Evolutionary conservation across 257 asterid species (phyloP).

Genomic region (Solanum phureja): DNA sequence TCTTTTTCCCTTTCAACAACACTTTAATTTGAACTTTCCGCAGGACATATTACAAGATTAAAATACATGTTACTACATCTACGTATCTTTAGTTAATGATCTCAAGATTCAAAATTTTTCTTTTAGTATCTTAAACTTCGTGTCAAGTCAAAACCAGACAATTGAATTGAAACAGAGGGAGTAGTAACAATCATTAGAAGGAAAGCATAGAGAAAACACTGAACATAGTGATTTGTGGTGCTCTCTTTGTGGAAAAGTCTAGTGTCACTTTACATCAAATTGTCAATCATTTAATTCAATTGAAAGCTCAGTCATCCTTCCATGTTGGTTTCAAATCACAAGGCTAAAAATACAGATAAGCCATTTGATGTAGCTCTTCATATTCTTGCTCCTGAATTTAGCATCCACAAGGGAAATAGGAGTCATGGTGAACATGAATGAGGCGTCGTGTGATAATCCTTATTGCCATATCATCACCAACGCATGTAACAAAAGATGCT

Average conservation of each 20-base stretch:
- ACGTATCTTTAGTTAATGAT: no score
- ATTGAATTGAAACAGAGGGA: background rate
- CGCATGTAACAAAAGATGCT: background rate
- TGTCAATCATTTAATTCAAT: background rate
- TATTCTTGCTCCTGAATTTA: background rate
- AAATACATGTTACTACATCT: no score
- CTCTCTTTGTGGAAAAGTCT: background rate
- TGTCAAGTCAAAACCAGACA: accelerated
- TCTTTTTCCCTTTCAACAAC: no score
- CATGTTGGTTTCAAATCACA: background rate
- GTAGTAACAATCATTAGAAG: accelerated
- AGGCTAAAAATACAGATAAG: background rate
- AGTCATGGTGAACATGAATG: background rate
- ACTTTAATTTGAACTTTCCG: no score
- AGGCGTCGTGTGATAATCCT: background rate
- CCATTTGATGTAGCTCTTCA: background rate
- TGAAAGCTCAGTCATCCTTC: background rate
- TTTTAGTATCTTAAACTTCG: accelerated
- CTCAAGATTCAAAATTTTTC: accelerated
- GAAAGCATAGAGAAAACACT: background rate
- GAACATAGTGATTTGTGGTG: background rate
- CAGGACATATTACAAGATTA: no score
- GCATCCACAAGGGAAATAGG: background rate
- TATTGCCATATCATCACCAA: background rate
- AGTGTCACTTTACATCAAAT: background rate